Evolutionary conservation across 179 eudicot species (phyloP), one percentile per base, ranked within the genome.

Genomic region (Nepenthes alata): DNA sequence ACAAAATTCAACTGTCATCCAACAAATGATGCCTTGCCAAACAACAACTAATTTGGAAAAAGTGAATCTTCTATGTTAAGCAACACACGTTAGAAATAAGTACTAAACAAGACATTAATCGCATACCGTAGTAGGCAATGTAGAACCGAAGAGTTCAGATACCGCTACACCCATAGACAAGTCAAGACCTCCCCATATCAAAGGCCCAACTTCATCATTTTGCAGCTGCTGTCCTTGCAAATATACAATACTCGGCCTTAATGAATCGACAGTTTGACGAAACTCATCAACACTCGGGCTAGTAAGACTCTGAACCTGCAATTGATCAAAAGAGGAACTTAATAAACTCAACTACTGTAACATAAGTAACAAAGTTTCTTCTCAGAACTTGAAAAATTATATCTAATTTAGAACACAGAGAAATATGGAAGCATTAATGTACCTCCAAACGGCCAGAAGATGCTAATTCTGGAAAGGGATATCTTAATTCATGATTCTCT

Each of bases 81-180:
- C 25, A 25, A 25, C 25, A 25, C 25, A 25, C 25, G 8, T 1
- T 6, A 47, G 50, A 1, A 47, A 47, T 11, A 47, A 47, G 50
- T 47, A 47, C 50, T 47, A 47, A 74, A 59, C 11, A 36, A 35
- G 37, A 6, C 35, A 35, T 47, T 70, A 58, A 55, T 34, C 37
- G 62, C 98, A 70, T 86, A 93, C 98, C 75, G 84, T 75, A 53
- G 85, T 83, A 37, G 98, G 98, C 79, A 80, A 61, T 53, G 77
- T 64, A 72, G 86, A 67, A 68, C 66, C 67, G 71, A 89, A 87
- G 49, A 87, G 76, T 58, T 72, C 87, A 39, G 83, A 72, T 39
- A 85, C 65, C 47, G 70, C 83, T 63, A 81, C 86, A 38, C 72
- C 77, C 52, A 70, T 66, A 58, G 91, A 84, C 61, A 78, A 62